phyloP scores from a whole-genome alignment of 148 eudicot species.

The Spergularia bocconei region DNA sequence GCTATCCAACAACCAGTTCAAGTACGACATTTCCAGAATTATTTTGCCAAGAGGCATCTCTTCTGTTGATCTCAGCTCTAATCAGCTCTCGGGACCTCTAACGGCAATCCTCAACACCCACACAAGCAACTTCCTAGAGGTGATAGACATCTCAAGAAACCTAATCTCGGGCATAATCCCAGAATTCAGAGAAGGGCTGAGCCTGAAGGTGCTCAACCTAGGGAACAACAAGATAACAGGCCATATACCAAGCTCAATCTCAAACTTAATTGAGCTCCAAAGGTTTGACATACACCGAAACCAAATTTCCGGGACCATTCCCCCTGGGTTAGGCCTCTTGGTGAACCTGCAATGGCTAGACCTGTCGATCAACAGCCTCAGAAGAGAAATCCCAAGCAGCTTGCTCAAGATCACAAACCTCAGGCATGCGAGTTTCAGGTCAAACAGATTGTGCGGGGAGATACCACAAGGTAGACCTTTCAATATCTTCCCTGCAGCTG shows the following conservation, averaged over 20 bases:
- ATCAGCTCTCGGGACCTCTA: slow-evolving; percentile 61
- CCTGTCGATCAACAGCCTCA: slow-evolving; percentile 57
- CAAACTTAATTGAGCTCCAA: slow-evolving; percentile 54
- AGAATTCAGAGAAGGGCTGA: slow-evolving; percentile 46
- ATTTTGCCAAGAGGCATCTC: slow-evolving; percentile 56
- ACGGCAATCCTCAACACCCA: slow-evolving; percentile 43
- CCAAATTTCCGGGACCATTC: slow-evolving; percentile 61
- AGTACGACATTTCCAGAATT: slow-evolving; percentile 43
- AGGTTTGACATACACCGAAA: slow-evolving; percentile 59
- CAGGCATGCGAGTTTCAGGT: slow-evolving; percentile 54
- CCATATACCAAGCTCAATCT: slow-evolving; percentile 61
- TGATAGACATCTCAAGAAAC: slow-evolving; percentile 55
- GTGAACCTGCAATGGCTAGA: slow-evolving; percentile 72
- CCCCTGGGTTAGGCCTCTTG: slow-evolving; percentile 54
- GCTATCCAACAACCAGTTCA: slow-evolving; percentile 65
- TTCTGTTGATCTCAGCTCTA: slow-evolving; percentile 54
- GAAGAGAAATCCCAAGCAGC: slow-evolving; percentile 57
- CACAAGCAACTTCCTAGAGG: slow-evolving; percentile 55
- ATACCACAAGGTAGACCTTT: slow-evolving; percentile 76
- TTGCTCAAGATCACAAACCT: slow-evolving; percentile 47
- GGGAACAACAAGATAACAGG: slow-evolving; percentile 67
- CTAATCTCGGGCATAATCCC: slow-evolving; percentile 66
- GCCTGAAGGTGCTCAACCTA: slow-evolving; percentile 53
- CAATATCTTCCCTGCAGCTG: slow-evolving; percentile 37
- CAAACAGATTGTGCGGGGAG: slow-evolving; percentile 66